Evolutionary conservation across 2,329 filamentous ascomycete genomes (phyloP).

Genomic region (Didymella segeticola): DNA sequence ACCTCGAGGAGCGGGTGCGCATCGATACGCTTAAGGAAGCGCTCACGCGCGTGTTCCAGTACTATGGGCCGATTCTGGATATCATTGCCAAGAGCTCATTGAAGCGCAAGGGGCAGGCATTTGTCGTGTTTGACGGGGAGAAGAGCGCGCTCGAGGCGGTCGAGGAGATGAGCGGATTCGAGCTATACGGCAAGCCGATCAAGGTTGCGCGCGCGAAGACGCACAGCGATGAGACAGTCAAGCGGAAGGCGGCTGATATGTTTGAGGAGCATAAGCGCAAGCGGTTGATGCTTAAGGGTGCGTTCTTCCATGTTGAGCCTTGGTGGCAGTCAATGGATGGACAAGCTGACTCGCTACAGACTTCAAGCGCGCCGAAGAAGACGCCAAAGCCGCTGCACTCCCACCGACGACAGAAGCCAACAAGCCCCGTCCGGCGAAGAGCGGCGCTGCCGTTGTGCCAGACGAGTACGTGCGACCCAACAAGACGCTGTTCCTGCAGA

Average conservation of each 20-base stretch:
- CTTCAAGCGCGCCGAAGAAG: conserved; percentile 81
- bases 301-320: background rate
- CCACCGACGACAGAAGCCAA: conserved; percentile 56
- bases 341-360: conserved; percentile 53
- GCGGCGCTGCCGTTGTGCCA: conserved; percentile 81
- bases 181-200: conserved; percentile 92
- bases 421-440: conserved; percentile 66
- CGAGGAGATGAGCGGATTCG: conserved; percentile 89
- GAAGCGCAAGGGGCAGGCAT: conserved; percentile 93
- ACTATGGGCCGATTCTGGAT: conserved; percentile 86
- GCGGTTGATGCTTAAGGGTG: conserved; percentile 89
- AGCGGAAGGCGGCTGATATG: conserved; percentile 77
- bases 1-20: conserved; percentile 92
- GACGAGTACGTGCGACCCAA: conserved; percentile 98
- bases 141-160: conserved; percentile 82
- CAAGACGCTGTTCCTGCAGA: conserved; percentile 94
- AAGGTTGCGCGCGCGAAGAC: conserved; percentile 81
- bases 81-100: conserved; percentile 88
- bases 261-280: conserved; percentile 86
- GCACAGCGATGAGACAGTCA: conserved; percentile 85
- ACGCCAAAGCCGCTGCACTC: conserved; percentile 77
- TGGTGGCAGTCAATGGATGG: background rate
- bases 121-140: conserved; percentile 86
- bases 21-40: conserved; percentile 76
- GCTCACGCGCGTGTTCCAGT: conserved; percentile 79